phyloP scores from a whole-genome alignment of 768 basidiomycete genomes.

The Agrocybe praecox region DNA sequence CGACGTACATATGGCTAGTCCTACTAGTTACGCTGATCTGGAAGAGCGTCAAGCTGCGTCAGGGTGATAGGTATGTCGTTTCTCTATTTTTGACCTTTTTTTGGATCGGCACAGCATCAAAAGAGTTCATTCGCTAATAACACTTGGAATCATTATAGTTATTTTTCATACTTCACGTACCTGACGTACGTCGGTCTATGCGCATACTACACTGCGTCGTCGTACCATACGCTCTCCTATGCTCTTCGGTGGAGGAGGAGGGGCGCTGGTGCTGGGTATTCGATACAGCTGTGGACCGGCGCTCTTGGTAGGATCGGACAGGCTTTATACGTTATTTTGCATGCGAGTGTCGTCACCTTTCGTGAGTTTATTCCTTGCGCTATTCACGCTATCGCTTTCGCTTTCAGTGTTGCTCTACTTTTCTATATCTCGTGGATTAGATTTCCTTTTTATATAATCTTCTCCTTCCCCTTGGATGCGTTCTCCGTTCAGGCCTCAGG shows the following conservation, averaged over 20 bases:
- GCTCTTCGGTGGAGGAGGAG: slow-evolving; percentile 23
- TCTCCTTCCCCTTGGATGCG: too few species aligned
- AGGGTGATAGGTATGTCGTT: slow-evolving; percentile 31
- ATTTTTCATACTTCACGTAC: slow-evolving; percentile 66
- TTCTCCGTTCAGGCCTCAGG: too few species aligned
- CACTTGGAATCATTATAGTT: slow-evolving; percentile 45
- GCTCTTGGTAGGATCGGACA: slow-evolving; percentile 36
- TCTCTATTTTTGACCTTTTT: neutral
- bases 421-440: too few species aligned
- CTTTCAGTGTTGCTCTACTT: too few species aligned
- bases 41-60: slow-evolving; percentile 26
- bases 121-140: neutral
- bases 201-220: slow-evolving; percentile 63
- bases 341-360: slow-evolving; percentile 51
- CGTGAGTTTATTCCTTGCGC: slow-evolving; percentile 13
- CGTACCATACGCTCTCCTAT: slow-evolving; percentile 53
- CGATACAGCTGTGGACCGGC: slow-evolving; percentile 61
- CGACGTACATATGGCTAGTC: slow-evolving; percentile 49
- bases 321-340: slow-evolving; percentile 55
- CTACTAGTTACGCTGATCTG: slow-evolving; percentile 39
- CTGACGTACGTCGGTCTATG: slow-evolving; percentile 63
- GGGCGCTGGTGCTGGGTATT: slow-evolving; percentile 40
- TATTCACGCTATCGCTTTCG: too few species aligned
- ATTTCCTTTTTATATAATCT: neutral
- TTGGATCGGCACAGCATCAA: neutral